Conservation (phyloP, 208 protist genomes). For the Trypanosoma cruzi region DNA sequence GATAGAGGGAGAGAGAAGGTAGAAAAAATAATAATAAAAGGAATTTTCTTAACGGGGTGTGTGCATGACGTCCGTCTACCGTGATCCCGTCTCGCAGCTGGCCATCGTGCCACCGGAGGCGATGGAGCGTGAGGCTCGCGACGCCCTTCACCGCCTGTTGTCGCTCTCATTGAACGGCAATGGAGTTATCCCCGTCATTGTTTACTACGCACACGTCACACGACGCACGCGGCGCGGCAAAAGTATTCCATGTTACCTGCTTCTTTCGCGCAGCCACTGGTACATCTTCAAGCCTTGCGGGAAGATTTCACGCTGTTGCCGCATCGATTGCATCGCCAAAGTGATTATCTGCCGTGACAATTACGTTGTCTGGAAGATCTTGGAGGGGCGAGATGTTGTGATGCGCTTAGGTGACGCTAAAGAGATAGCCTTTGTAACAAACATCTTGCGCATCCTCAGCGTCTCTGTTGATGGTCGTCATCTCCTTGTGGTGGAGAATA, state of each 20-base stretch:
- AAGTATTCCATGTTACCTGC: slow-evolving; percentile 7
- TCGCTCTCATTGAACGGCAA: background rate
- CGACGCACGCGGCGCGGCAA: background rate
- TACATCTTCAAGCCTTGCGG: slow-evolving; percentile 15
- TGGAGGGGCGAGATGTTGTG: slow-evolving; percentile 16
- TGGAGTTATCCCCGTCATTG: slow-evolving; percentile 14
- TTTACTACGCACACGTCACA: slow-evolving; percentile 12
- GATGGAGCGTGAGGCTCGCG: slow-evolving; percentile 9
- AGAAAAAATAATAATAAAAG: background rate
- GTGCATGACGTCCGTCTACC: slow-evolving; percentile 1
- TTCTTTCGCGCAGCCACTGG: slow-evolving; percentile 19
- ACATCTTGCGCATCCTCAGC: slow-evolving; percentile 14
- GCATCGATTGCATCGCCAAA: slow-evolving; percentile 12
- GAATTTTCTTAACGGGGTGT: background rate
- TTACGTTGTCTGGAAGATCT: slow-evolving; percentile 18
- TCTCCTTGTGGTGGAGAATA: background rate
- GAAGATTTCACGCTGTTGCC: slow-evolving; percentile 5
- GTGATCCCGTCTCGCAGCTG: slow-evolving; percentile 19
- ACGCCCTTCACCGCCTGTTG: slow-evolving; percentile 11
- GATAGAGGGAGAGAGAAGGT: background rate
- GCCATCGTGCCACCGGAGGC: slow-evolving; percentile 16
- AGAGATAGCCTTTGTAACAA: slow-evolving; percentile 12
- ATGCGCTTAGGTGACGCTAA: slow-evolving; percentile 9
- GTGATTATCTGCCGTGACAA: slow-evolving; percentile 8
- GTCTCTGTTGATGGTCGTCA: background rate